Base-by-base conservation (phyloP, 306 rosid genomes). In the Nissolia schottii region DNA sequence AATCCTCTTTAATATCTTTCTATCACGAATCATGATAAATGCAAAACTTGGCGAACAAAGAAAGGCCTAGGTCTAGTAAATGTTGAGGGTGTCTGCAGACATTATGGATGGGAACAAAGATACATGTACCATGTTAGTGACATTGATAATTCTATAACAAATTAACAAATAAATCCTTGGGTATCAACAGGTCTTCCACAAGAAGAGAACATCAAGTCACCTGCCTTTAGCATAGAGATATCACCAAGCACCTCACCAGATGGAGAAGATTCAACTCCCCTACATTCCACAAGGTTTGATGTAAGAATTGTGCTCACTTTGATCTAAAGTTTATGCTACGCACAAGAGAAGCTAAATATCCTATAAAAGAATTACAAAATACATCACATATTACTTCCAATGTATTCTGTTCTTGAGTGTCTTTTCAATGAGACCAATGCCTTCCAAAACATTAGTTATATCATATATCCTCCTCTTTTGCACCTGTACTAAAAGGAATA, bases 391-490 rank as follows among this genome's bases (percentile, higher is more conserved):
- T 87, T 95, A 95, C 99, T 91, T 95, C 97, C 99, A 95, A 67
- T 81, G 96, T 76, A 95, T 91, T 71, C 88, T 89, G 85, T 95
- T 95, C 82, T 95, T 95, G 57, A 91, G 85, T 75, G 88, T 95
- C 87, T 95, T 95, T 87, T 95, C 99, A 15, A 95, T 95, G 77
- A 95, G 99, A 72, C 96, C 99, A 79, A 95, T 86, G 85, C 99
- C 99, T 86, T 95, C 99, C 88, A 95, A 76, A 73, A 95, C 99
- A 77, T 95, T 95, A 64, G 99, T 95, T 64, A 95, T 95, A 85
- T 95, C 99, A 79, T 95, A 95, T 81, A 95, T 95, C 75, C 99
- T 88, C 79, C 99, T 91, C 87, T 95, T 95, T 76, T 95, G 97
- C 71, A 95, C 99, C 99, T 95, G 85, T 55, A 51, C 40, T 3